Conservation (phyloP, 495 filamentous ascomycete species). For the Penicillium mononematosum region DNA sequence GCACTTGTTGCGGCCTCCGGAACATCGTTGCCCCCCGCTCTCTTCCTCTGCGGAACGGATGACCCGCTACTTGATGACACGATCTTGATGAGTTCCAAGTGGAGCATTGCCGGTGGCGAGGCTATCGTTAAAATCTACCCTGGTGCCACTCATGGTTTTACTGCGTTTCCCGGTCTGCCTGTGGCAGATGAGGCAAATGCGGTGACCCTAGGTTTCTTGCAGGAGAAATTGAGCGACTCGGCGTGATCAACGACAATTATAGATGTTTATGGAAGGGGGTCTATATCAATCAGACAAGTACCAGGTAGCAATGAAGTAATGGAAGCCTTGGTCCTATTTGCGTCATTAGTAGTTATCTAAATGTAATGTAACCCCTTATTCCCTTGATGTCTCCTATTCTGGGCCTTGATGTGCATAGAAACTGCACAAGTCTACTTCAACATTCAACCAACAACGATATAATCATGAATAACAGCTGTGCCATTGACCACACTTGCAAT, state of each 20-base stretch:
- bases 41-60: slow-evolving; percentile 54
- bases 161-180: slow-evolving; percentile 30
- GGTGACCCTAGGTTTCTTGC: slow-evolving; percentile 19
- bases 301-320: not conserved
- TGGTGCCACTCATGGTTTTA: slow-evolving; percentile 53
- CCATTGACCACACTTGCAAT: slow-evolving; percentile 44
- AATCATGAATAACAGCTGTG: slow-evolving; percentile 50
- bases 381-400: not conserved
- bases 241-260: slow-evolving; percentile 5
- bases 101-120: slow-evolving; percentile 50
- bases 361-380: not conserved
- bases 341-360: not conserved
- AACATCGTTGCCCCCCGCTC: slow-evolving; percentile 47
- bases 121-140: slow-evolving; percentile 50
- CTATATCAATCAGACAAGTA: not conserved
- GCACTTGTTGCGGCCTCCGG: slow-evolving; percentile 15
- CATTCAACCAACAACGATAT: slow-evolving; percentile 40
- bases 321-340: not conserved
- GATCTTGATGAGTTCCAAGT: slow-evolving; percentile 53
- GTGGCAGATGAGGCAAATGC: slow-evolving; percentile 26
- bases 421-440: not conserved
- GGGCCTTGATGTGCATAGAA: not conserved
- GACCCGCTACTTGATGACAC: slow-evolving; percentile 57
- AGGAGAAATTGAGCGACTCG: not conserved
- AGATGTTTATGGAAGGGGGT: not conserved